These are phyloP conservation scores for Epichloe glyceriae DNA, from an alignment of 2,329 filamentous ascomycete genomes.

Conservation along the genomic window DNA sequence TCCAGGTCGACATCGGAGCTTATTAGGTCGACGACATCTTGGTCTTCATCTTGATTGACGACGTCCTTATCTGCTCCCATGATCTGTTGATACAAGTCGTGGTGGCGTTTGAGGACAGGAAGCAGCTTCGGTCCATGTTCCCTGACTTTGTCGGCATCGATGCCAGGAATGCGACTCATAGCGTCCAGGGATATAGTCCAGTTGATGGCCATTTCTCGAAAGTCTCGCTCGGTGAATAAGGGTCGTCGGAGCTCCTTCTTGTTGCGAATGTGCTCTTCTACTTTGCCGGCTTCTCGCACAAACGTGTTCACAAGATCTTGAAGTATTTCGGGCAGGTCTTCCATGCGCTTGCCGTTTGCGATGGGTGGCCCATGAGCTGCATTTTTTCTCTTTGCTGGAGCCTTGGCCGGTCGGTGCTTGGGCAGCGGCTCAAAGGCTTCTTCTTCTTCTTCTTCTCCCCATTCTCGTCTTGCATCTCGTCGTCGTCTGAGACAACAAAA, in stretches of 20 bases:
- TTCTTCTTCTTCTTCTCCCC: conserved; percentile 24
- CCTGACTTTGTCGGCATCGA: conserved; percentile 49
- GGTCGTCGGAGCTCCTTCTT: conserved; percentile 41
- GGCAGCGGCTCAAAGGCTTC: conserved; percentile 34
- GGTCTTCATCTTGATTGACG: conserved; percentile 6
- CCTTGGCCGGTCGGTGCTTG: conserved; percentile 23
- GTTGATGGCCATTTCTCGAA: conserved; percentile 59
- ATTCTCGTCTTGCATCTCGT: conserved; percentile 16
- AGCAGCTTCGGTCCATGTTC: conserved; percentile 49
- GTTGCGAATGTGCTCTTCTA: conserved; percentile 50
- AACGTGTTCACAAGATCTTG: conserved; percentile 52
- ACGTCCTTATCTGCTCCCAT: conserved; percentile 24
- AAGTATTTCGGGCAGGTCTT: conserved; percentile 45
- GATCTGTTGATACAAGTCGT: conserved; percentile 35
- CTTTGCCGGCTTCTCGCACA: conserved; percentile 43
- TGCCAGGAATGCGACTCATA: conserved; percentile 51
- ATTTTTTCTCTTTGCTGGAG: conserved; percentile 11
- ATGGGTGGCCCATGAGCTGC: conserved; percentile 40
- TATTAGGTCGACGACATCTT: conserved; percentile 43
- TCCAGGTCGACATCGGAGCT: conserved; percentile 30
- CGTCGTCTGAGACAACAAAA: conserved; percentile 32
- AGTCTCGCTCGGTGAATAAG: conserved; percentile 55
- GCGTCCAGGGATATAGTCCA: conserved; percentile 49
- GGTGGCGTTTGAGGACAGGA: conserved; percentile 38
- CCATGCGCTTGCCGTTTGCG: conserved; percentile 39